These are phyloP conservation scores for Cenchrus purpureus DNA, from an alignment of 176 grass and related monocot genomes.

Conservation along the genomic window DNA sequence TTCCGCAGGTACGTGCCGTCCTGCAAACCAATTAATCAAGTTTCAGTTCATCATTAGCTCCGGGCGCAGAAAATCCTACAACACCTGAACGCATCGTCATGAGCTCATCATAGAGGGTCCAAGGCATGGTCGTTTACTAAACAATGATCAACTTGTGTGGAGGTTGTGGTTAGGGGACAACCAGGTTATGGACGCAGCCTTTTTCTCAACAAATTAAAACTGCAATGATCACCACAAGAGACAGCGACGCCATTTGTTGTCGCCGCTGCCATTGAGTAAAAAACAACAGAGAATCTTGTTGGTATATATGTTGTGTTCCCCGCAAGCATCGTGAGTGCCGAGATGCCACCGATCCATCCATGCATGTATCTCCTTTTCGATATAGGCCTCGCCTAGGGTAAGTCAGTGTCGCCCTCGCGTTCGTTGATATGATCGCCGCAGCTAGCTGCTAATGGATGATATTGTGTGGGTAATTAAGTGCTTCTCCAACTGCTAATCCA, in stretches of 20 bases:
- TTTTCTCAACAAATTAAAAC: slow-evolving; percentile 22
- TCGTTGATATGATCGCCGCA: slow-evolving; percentile 1
- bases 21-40: slow-evolving; percentile 31
- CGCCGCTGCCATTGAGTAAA: slow-evolving; percentile 11
- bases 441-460: background rate
- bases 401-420: slow-evolving; percentile 36
- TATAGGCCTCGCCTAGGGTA: slow-evolving; percentile 27
- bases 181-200: background rate
- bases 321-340: slow-evolving; percentile 44
- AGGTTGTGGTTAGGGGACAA: slow-evolving; percentile 18
- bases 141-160: slow-evolving; percentile 8
- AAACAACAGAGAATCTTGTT: slow-evolving; percentile 40
- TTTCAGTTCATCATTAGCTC: too few relatives aligned
- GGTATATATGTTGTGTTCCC: slow-evolving; percentile 50
- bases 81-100: background rate
- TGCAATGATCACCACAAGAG: slow-evolving; percentile 12
- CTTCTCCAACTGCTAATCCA: slow-evolving; percentile 18
- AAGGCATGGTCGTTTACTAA: background rate
- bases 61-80: background rate
- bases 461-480: background rate
- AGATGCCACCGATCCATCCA: slow-evolving; percentile 48
- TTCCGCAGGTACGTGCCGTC: slow-evolving; percentile 96
- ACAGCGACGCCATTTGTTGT: slow-evolving; percentile 44
- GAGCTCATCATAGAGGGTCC: slow-evolving; percentile 1
- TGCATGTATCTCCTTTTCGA: background rate